phyloP scores from a whole-genome alignment of 1,284 basidiomycete species.

The Ganoderma resinaceum region DNA sequence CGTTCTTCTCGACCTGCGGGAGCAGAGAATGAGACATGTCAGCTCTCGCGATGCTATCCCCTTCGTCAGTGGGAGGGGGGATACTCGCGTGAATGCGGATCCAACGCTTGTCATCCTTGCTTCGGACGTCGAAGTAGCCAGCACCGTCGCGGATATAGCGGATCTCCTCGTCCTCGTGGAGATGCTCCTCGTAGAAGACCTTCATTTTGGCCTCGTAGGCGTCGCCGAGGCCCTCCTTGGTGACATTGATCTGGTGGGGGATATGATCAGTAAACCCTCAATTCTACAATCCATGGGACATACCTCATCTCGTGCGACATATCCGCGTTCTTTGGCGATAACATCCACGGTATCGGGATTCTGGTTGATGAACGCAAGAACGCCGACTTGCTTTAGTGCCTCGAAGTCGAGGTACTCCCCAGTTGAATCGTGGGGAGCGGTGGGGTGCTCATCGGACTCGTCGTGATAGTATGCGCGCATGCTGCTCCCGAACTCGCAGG shows the following conservation, averaged over 20 bases:
- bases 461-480: slow-evolving; percentile 10
- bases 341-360: neutral
- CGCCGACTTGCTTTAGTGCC: slow-evolving; percentile 5
- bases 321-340: slow-evolving; percentile 2
- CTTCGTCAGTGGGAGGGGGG: too few relatives aligned
- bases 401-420: slow-evolving; percentile 3
- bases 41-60: neutral
- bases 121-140: slow-evolving; percentile 87
- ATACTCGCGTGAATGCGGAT: slow-evolving; percentile 3
- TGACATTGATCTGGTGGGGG: neutral
- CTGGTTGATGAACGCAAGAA: slow-evolving; percentile 4
- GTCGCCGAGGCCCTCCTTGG: slow-evolving; percentile 3
- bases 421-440: neutral
- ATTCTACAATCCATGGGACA: neutral
- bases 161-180: slow-evolving; percentile 94
- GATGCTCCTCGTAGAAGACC: slow-evolving; percentile 49
- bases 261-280: neutral
- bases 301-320: slow-evolving; percentile 3
- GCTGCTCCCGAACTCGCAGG: neutral
- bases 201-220: slow-evolving; percentile 3
- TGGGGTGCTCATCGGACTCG: slow-evolving; percentile 6
- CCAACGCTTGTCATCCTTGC: slow-evolving; percentile 47
- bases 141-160: slow-evolving; percentile 83
- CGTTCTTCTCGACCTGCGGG: slow-evolving; percentile 60
- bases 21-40: neutral